A percentile compares a stretch with the other conserved stretches of the same genome.
phyloP scores from a whole-genome alignment of 495 filamentous ascomycete genomes.

The Durotheca rogersii region DNA sequence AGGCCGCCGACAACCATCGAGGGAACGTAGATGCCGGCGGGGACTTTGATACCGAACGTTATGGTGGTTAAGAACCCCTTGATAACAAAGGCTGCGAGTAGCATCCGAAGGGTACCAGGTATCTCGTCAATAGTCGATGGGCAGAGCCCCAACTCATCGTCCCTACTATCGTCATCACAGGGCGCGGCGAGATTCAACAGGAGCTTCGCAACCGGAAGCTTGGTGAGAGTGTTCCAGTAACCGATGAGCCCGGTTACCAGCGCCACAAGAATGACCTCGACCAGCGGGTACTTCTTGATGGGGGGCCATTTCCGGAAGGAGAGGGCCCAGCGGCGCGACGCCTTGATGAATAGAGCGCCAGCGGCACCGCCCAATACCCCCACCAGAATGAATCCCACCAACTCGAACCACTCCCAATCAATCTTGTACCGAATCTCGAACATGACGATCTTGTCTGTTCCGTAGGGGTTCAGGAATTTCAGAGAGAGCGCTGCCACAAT shows the following conservation, averaged over 20 bases:
- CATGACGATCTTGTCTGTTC: conserved; percentile 92
- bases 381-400: conserved; percentile 78
- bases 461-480: conserved; percentile 95
- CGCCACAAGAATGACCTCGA: conserved; percentile 88
- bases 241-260: conserved; percentile 78
- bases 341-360: conserved; percentile 96
- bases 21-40: conserved; percentile 94
- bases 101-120: conserved; percentile 63
- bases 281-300: conserved; percentile 80
- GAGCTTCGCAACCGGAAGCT: conserved; percentile 84
- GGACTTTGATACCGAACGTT: conserved; percentile 93
- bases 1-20: conserved; percentile 98
- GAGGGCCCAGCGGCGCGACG: conserved; percentile 81
- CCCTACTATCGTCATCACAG: conserved; percentile 56
- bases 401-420: conserved; percentile 94
- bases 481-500: conserved; percentile 87
- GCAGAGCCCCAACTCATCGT: conserved; percentile 72
- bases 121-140: conserved; percentile 72
- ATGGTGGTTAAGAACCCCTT: conserved; percentile 85
- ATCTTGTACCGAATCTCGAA: conserved; percentile 91
- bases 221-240: conserved; percentile 94
- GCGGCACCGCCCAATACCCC: conserved; percentile 80
- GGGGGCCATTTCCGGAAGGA: conserved; percentile 78
- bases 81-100: conserved; percentile 80
- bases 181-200: conserved; percentile 88